These are phyloP conservation scores for Tetrapisispora pingtungensis DNA, from an alignment of 805 yeast genomes.

Conservation along the genomic window DNA sequence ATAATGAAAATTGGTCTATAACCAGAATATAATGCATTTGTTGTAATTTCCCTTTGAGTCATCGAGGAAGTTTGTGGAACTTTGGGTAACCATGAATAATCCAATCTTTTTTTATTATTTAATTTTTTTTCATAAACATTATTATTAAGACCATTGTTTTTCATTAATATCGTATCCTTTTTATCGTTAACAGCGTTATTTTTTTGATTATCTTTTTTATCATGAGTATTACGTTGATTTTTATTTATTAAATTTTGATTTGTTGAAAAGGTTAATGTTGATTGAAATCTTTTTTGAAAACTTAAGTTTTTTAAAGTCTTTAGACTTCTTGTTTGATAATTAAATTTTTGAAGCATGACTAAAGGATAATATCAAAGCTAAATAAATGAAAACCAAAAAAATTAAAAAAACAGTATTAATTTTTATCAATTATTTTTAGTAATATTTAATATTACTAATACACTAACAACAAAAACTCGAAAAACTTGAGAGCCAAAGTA, in stretches of 20 bases:
- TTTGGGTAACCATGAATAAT: constrained; percentile 24
- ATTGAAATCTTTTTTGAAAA: constrained; percentile 10
- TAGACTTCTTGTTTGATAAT: neutral
- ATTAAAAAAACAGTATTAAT: too few relatives aligned
- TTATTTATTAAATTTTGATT: constrained; percentile 13
- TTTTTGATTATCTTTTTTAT: neutral
- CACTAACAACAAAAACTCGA: too few relatives aligned
- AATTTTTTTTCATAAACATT: neutral
- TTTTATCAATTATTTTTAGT: too few relatives aligned
- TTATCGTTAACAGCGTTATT: neutral
- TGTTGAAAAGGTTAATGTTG: constrained; percentile 17
- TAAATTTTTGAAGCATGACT: neutral
- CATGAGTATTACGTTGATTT: constrained; percentile 3
- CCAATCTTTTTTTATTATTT: constrained; percentile 5
- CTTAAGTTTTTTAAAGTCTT: too few relatives aligned
- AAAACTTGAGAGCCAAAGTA: too few relatives aligned
- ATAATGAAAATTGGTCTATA: constrained; percentile 24
- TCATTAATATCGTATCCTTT: neutral
- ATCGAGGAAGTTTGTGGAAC: constrained; percentile 22
- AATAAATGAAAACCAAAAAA: too few relatives aligned
- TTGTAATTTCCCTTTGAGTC: constrained; percentile 18
- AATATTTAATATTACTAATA: too few relatives aligned
- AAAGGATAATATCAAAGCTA: neutral
- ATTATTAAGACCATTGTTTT: neutral
- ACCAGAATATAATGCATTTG: constrained; percentile 22